Conservation (phyloP, 2,329 filamentous ascomycete genomes). For the Xylaria sp. region DNA sequence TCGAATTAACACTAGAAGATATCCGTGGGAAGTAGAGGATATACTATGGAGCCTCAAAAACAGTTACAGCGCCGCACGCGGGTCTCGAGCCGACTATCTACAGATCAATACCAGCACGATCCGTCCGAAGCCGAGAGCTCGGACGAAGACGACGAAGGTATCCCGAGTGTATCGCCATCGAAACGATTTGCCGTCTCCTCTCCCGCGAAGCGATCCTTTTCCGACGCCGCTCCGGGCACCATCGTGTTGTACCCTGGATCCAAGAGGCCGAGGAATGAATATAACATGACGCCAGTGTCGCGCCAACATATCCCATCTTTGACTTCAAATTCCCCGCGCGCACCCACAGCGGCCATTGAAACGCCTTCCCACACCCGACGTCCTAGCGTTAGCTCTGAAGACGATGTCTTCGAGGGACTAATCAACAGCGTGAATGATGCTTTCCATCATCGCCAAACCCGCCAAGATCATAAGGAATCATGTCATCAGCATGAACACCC, state of each 20-base stretch:
- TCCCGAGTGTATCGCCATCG: conserved; percentile 37
- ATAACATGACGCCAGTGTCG: conserved; percentile 19
- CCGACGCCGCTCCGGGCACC: conserved; percentile 19
- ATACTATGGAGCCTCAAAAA: conserved; percentile 36
- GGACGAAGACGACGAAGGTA: conserved; percentile 43
- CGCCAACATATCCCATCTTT: conserved; percentile 11
- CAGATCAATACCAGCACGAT: conserved; percentile 11
- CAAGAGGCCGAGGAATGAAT: conserved; percentile 39
- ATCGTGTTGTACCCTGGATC: conserved; percentile 34
- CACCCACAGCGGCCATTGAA: background rate
- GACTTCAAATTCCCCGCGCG: conserved; percentile 10
- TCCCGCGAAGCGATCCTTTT: conserved; percentile 24
- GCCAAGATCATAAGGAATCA: conserved; percentile 4
- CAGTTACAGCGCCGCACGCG: conserved; percentile 16
- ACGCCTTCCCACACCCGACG: conserved; percentile 18
- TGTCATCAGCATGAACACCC: background rate
- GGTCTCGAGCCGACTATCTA: conserved; percentile 8
- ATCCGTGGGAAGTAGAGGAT: background rate
- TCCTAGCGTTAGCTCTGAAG: conserved; percentile 27
- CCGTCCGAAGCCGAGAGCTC: conserved; percentile 35
- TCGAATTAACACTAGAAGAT: background rate
- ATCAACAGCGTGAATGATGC: conserved; percentile 41
- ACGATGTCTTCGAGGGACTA: conserved; percentile 38
- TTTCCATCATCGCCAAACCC: conserved; percentile 27
- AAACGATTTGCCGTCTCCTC: conserved; percentile 29